Evolutionary conservation across 2,329 filamentous ascomycete genomes (phyloP).

Genomic region (Sporothrix euskadiensis): DNA sequence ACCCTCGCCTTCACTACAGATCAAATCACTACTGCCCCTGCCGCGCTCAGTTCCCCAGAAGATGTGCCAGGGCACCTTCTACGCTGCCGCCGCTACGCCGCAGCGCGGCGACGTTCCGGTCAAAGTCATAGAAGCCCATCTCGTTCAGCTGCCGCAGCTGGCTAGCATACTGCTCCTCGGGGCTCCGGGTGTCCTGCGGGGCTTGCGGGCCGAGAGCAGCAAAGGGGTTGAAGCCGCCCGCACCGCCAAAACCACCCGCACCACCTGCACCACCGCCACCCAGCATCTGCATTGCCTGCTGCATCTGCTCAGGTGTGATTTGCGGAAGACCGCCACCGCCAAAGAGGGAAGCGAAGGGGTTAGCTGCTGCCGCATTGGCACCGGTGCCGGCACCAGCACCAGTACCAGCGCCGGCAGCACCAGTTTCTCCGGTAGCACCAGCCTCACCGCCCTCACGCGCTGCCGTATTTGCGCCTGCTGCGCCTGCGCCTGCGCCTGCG

Average conservation of each 20-base stretch:
- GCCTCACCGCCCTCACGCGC: slow-evolving; percentile 32
- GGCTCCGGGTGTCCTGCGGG: slow-evolving; percentile 79
- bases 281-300: slow-evolving; percentile 56
- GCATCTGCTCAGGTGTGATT: slow-evolving; percentile 57
- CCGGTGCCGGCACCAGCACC: slow-evolving; percentile 33
- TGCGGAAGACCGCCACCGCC: slow-evolving; percentile 41
- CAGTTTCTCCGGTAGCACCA: background rate
- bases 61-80: slow-evolving; percentile 81
- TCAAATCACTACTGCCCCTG: background rate
- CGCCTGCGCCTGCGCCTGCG: background rate
- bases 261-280: slow-evolving; percentile 38
- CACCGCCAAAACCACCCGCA: slow-evolving; percentile 42
- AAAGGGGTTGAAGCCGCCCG: slow-evolving; percentile 33
- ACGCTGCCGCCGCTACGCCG: slow-evolving; percentile 89
- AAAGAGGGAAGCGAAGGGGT: slow-evolving; percentile 50
- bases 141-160: slow-evolving; percentile 94
- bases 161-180: slow-evolving; percentile 88
- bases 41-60: slow-evolving; percentile 49
- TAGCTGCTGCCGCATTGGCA: slow-evolving; percentile 35
- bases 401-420: background rate
- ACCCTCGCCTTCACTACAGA: background rate
- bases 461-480: background rate
- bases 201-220: slow-evolving; percentile 3
- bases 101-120: slow-evolving; percentile 84
- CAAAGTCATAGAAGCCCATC: slow-evolving; percentile 98